Conservation (phyloP, 352 stramenopile genomes). For the Phytopythium kandeliae region DNA sequence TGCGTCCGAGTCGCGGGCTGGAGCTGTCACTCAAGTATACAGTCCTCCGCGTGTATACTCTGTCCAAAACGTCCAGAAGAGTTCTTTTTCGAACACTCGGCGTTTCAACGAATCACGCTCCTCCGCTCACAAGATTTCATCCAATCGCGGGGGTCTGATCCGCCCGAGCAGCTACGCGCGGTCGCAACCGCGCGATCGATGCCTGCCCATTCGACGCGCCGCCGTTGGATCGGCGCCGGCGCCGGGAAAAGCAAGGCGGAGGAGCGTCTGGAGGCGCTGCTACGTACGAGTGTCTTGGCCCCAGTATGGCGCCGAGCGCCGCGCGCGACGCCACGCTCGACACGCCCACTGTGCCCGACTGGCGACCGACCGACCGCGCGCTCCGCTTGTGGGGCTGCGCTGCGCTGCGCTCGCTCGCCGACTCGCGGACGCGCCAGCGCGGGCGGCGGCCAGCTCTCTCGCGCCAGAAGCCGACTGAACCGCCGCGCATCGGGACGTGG, state of each 20-base stretch:
- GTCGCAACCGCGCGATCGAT: too few species aligned
- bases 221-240: slow-evolving; percentile 4
- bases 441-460: slow-evolving; percentile 4
- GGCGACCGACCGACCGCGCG: slow-evolving; percentile 1
- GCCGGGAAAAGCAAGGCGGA: slow-evolving; percentile 3
- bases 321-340: slow-evolving; percentile 2
- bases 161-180: background rate
- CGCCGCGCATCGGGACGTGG: slow-evolving; percentile 3
- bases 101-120: background rate
- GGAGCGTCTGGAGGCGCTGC: background rate
- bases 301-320: background rate
- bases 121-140: too few species aligned
- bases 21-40: background rate
- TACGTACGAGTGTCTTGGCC: background rate
- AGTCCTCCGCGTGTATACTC: background rate
- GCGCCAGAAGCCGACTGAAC: slow-evolving; percentile 8
- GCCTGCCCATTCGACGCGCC: too few species aligned
- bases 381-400: background rate
- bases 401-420: background rate
- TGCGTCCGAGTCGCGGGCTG: too few species aligned
- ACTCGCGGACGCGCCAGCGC: too few species aligned
- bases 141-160: background rate
- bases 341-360: slow-evolving; percentile 4
- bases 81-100: background rate
- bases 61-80: background rate